Conservation (phyloP, 2,329 filamentous ascomycete genomes). For the Bipolaris sorokiniana region DNA sequence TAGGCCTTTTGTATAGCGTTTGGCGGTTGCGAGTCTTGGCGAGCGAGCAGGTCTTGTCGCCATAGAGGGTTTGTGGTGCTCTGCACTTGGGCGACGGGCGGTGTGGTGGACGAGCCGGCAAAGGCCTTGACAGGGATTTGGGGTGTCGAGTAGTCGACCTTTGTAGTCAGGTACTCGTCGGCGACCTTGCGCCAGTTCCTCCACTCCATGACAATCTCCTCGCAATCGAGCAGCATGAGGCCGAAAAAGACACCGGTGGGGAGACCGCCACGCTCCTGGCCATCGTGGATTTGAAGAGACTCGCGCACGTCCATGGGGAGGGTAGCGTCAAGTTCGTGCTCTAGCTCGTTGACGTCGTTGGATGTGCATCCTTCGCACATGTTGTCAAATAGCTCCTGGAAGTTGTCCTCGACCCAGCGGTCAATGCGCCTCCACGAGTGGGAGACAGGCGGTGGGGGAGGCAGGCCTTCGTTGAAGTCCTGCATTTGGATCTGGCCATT, state of each 20-base stretch:
- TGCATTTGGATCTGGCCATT: constrained; percentile 94
- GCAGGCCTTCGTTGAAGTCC: constrained; percentile 87
- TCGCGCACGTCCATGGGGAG: constrained; percentile 92
- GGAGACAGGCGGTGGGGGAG: constrained; percentile 82
- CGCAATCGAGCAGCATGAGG: constrained; percentile 94
- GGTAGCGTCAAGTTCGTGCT: constrained; percentile 93
- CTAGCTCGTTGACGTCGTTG: constrained; percentile 96
- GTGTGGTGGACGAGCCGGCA: constrained; percentile 73
- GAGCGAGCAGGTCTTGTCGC: constrained; percentile 82
- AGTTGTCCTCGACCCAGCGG: constrained; percentile 91
- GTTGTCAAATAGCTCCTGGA: constrained; percentile 92
- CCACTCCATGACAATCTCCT: constrained; percentile 98
- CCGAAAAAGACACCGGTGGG: constrained; percentile 94
- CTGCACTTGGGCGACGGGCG: constrained; percentile 60
- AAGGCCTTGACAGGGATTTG: constrained; percentile 73
- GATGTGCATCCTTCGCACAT: constrained; percentile 87
- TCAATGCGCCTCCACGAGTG: constrained; percentile 97
- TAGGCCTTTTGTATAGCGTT: constrained; percentile 91
- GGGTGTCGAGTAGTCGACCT: constrained; percentile 62
- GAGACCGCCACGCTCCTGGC: constrained; percentile 90
- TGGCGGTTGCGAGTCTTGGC: constrained; percentile 86
- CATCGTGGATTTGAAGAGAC: constrained; percentile 88
- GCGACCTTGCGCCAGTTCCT: constrained; percentile 95
- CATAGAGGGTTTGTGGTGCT: constrained; percentile 69
- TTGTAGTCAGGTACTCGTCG: constrained; percentile 77